phyloP scores from a whole-genome alignment of 805 yeast species.

The Monosporozyma aerobia region DNA sequence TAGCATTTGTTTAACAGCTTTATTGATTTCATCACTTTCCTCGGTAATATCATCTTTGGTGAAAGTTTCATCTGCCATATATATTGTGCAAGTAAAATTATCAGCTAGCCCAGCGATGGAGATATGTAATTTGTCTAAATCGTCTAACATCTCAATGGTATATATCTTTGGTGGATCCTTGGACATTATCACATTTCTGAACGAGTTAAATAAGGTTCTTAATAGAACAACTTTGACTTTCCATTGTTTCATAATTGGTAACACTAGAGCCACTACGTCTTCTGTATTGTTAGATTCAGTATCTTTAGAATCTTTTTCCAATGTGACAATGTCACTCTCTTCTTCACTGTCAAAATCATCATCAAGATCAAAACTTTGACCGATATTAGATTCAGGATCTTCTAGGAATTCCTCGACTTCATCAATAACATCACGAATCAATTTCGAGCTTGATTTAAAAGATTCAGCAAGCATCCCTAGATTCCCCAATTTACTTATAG shows the following conservation, averaged over 20 bases:
- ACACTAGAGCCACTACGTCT: constrained; percentile 9
- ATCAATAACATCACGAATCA: constrained; percentile 53
- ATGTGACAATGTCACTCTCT: constrained; percentile 21
- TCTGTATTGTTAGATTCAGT: constrained; percentile 27
- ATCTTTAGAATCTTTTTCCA: constrained; percentile 11
- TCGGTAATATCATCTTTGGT: constrained; percentile 31
- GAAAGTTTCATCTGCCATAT: constrained; percentile 30
- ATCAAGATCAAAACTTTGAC: constrained; percentile 33
- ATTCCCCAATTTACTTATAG: constrained; percentile 40
- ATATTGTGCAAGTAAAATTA: constrained; percentile 47
- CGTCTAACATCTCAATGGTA: constrained; percentile 39
- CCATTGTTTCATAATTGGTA: constrained; percentile 40
- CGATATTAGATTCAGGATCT: constrained; percentile 37
- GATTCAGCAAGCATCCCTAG: constrained; percentile 42
- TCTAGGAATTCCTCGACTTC: constrained; percentile 66
- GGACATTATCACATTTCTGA: constrained; percentile 47
- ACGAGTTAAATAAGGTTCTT: constrained; percentile 48
- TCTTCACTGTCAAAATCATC: constrained; percentile 26
- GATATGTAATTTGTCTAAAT: constrained; percentile 36
- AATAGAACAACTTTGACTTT: constrained; percentile 37
- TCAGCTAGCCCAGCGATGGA: constrained; percentile 42
- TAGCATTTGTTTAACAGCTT: constrained; percentile 24
- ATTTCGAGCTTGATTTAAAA: constrained; percentile 27
- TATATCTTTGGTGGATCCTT: constrained; percentile 5
- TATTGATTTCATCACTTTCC: constrained; percentile 19